Percentiles rank a stretch among this genome's conserved stretches.
phyloP scores from a whole-genome alignment of 2,329 filamentous ascomycete species.

The Arthrocladium fulminans region DNA sequence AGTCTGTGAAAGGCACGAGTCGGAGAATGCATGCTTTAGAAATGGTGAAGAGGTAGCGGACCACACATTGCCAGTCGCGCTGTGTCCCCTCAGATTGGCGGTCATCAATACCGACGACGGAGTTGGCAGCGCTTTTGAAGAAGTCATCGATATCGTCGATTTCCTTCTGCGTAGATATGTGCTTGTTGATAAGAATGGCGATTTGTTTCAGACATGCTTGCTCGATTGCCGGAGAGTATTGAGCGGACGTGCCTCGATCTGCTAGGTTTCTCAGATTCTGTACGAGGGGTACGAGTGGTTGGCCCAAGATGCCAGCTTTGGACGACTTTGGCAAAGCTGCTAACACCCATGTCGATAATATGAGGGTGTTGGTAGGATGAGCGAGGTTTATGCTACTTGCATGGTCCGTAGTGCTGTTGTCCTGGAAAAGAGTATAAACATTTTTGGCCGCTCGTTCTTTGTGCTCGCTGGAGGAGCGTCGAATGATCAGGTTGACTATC shows the following conservation, averaged over 20 bases:
- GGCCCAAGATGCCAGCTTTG: slow-evolving; percentile 12
- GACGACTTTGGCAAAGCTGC: slow-evolving; percentile 21
- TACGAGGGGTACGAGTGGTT: slow-evolving; percentile 15
- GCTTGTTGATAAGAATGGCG: slow-evolving; percentile 33
- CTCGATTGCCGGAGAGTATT: neutral
- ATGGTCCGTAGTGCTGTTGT: slow-evolving; percentile 5
- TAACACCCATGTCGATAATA: slow-evolving; percentile 35
- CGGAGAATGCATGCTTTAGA: slow-evolving; percentile 53
- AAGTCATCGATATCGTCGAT: slow-evolving; percentile 29
- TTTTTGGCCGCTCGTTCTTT: slow-evolving; percentile 46
- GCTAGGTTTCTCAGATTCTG: slow-evolving; percentile 23
- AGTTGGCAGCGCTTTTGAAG: slow-evolving; percentile 11
- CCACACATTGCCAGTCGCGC: slow-evolving; percentile 28
- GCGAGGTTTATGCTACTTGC: slow-evolving; percentile 12
- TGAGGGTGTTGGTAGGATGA: slow-evolving; percentile 30
- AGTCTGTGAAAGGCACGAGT: slow-evolving; percentile 38
- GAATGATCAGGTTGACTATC: slow-evolving; percentile 51
- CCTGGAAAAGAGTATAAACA: slow-evolving; percentile 45
- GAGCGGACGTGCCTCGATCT: slow-evolving; percentile 13
- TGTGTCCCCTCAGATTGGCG: slow-evolving; percentile 13
- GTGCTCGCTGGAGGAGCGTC: slow-evolving; percentile 44
- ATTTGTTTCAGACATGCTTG: slow-evolving; percentile 23
- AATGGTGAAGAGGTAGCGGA: slow-evolving; percentile 52
- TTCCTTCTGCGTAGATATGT: slow-evolving; percentile 22
- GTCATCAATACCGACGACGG: slow-evolving; percentile 17